These are phyloP conservation scores for Cyberlindnera japonica DNA, from an alignment of 805 yeast genomes.

Conservation along the genomic window DNA sequence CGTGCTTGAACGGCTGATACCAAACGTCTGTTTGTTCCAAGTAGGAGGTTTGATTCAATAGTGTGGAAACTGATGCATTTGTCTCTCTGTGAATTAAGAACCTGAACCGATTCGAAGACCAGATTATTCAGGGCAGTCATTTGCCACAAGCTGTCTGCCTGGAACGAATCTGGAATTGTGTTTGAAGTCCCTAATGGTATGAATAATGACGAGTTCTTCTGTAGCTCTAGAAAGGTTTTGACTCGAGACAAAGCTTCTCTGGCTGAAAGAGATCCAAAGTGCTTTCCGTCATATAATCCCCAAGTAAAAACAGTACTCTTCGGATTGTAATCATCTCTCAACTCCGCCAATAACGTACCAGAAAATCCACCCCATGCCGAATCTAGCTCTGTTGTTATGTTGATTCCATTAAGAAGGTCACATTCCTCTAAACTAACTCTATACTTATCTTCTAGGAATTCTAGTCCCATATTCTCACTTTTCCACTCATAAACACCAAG, in stretches of 20 bases:
- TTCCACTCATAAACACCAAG: constrained; percentile 62
- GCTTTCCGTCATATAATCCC: constrained; percentile 36
- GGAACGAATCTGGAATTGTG: constrained; percentile 16
- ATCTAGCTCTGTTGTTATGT: constrained; percentile 66
- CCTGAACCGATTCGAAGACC: constrained; percentile 43
- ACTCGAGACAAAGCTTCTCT: constrained; percentile 37
- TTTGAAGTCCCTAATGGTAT: constrained; percentile 46
- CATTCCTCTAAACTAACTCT: constrained; percentile 68
- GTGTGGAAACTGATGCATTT: constrained; percentile 20
- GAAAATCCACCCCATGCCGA: constrained; percentile 84
- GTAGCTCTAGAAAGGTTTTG: constrained; percentile 41
- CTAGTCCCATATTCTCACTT: constrained; percentile 35
- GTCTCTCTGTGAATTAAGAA: constrained; percentile 37
- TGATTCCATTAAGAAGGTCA: constrained; percentile 71
- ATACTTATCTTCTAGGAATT: constrained; percentile 55
- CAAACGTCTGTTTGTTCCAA: constrained; percentile 44
- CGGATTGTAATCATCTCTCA: constrained; percentile 69
- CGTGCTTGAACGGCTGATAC: constrained; percentile 36
- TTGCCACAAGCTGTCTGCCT: constrained; percentile 38
- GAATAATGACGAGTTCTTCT: constrained; percentile 48
- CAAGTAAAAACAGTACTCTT: constrained; percentile 45
- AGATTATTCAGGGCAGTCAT: constrained; percentile 35
- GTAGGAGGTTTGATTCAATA: constrained; percentile 40
- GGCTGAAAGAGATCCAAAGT: constrained; percentile 11
- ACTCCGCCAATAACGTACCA: constrained; percentile 42